phyloP scores from a whole-genome alignment of 2,329 filamentous ascomycete species.

The Escovopsis sp. region DNA sequence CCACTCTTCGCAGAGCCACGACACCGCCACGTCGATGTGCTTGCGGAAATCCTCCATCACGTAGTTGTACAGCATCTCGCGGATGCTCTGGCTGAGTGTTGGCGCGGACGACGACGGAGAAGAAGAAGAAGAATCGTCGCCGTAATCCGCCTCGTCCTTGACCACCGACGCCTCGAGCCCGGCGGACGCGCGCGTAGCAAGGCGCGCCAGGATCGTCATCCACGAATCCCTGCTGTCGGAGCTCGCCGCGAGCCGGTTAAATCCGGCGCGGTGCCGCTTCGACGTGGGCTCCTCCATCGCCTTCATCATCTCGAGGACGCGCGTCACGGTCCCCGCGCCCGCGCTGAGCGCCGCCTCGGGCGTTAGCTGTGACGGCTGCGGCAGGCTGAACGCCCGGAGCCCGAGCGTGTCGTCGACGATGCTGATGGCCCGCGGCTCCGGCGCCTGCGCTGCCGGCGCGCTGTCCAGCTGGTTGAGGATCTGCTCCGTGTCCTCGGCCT shows the following conservation, averaged over 20 bases:
- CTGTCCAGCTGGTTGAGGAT: constrained; percentile 63
- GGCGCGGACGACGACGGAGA: constrained; percentile 16
- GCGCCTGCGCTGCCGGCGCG: constrained; percentile 34
- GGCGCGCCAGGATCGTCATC: constrained; percentile 71
- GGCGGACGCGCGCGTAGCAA: constrained; percentile 65
- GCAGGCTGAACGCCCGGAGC: constrained; percentile 67
- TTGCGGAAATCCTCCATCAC: constrained; percentile 83
- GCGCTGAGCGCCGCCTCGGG: constrained; percentile 57
- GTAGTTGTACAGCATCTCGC: constrained; percentile 69
- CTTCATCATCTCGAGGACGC: constrained; percentile 66
- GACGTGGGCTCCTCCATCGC: constrained; percentile 51
- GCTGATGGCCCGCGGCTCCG: constrained; percentile 6
- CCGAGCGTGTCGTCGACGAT: constrained; percentile 31
- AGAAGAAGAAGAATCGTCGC: no score
- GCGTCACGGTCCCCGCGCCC: constrained; percentile 56
- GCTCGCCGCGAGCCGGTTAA: constrained; percentile 71
- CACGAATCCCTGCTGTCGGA: constrained; percentile 78
- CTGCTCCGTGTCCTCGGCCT: constrained; percentile 63
- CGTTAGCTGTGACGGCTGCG: constrained; percentile 59
- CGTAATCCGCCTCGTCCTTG: constrained; percentile 42
- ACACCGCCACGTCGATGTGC: constrained; percentile 78
- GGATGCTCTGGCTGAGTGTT: constrained; percentile 52
- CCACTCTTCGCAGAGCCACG: constrained; percentile 96
- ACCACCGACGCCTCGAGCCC: constrained; percentile 42
- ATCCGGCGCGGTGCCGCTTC: constrained; percentile 53